These are phyloP conservation scores for Phytopythium chamaehyphon DNA, from an alignment of 352 stramenopile species.

Conservation along the genomic window DNA sequence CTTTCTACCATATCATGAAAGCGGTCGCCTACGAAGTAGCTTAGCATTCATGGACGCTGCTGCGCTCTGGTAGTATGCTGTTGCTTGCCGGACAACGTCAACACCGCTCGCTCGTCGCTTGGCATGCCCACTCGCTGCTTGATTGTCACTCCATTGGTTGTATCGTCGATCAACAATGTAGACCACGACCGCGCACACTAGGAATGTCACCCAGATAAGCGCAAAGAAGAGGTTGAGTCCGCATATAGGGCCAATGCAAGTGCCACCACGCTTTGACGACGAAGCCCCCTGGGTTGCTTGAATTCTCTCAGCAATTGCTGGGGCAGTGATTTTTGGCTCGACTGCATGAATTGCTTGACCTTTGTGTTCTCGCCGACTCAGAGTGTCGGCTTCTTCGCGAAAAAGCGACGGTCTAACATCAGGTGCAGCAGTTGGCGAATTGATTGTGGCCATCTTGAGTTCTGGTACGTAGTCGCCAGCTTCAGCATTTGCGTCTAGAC, in stretches of 20 bases:
- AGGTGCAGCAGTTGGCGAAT: too few relatives aligned
- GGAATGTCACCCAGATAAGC: constrained; percentile 27
- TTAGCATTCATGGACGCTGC: constrained; percentile 1
- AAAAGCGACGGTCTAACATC: not conserved
- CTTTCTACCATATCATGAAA: not conserved
- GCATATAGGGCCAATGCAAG: constrained; percentile 32
- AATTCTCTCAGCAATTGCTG: too few relatives aligned
- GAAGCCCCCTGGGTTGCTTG: too few relatives aligned
- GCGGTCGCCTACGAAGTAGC: constrained; percentile 3
- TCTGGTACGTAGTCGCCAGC: too few relatives aligned
- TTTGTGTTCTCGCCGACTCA: not conserved
- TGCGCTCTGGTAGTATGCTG: constrained; percentile 7
- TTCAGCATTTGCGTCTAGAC: not conserved
- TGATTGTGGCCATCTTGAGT: too few relatives aligned
- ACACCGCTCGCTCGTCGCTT: not conserved
- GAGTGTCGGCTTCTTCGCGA: not conserved
- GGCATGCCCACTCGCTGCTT: not conserved
- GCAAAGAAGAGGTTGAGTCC: constrained; percentile 38
- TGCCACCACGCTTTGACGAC: not conserved
- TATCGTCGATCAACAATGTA: constrained; percentile 25
- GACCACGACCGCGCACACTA: constrained; percentile 28
- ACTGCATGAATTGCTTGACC: not conserved
- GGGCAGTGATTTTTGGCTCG: too few relatives aligned
- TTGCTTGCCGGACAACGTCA: constrained; percentile 5
- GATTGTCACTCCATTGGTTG: constrained; percentile 1